Conservation (phyloP, 768 basidiomycete species). For the Boletellus sp. region DNA sequence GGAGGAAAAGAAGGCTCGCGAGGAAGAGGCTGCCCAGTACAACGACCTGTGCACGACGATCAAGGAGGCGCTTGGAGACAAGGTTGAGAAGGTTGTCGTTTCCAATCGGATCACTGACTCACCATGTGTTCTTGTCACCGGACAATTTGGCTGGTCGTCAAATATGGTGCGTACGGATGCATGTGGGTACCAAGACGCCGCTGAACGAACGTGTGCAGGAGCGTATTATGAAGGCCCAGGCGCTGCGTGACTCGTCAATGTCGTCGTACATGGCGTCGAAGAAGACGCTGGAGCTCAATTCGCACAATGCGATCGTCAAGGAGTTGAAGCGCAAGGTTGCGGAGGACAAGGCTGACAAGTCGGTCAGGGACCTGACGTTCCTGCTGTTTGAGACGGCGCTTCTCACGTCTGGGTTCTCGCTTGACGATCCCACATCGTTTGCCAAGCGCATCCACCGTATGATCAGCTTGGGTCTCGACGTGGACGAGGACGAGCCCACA, state of each 20-base stretch:
- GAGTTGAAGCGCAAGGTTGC: slow-evolving; percentile 94
- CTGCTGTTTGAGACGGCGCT: slow-evolving; percentile 96
- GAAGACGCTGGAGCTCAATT: slow-evolving; percentile 98
- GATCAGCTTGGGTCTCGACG: slow-evolving; percentile 89
- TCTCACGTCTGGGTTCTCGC: slow-evolving; percentile 91
- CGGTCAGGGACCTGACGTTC: slow-evolving; percentile 93
- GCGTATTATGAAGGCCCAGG: slow-evolving; percentile 99
- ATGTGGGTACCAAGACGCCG: neutral
- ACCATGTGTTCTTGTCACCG: slow-evolving; percentile 95
- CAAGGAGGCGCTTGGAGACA: slow-evolving; percentile 98
- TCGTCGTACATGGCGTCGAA: slow-evolving; percentile 99
- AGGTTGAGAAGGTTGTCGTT: slow-evolving; percentile 98
- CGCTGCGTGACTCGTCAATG: slow-evolving; percentile 94
- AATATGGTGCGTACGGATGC: slow-evolving; percentile 71
- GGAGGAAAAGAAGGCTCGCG: slow-evolving; percentile 90
- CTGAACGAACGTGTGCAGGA: slow-evolving; percentile 43
- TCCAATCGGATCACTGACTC: slow-evolving; percentile 98
- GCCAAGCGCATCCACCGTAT: slow-evolving; percentile 96
- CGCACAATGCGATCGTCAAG: slow-evolving; percentile 87
- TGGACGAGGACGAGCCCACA: slow-evolving; percentile 64
- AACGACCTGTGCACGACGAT: slow-evolving; percentile 88
- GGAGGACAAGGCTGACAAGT: slow-evolving; percentile 98
- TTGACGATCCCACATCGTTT: slow-evolving; percentile 93
- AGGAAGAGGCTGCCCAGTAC: slow-evolving; percentile 80
- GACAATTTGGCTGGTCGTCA: slow-evolving; percentile 99